Evolutionary conservation across 495 filamentous ascomycete species (phyloP), one percentile per base, ranked within the genome.

Genomic region (Hyaloscypha bicolor): DNA sequence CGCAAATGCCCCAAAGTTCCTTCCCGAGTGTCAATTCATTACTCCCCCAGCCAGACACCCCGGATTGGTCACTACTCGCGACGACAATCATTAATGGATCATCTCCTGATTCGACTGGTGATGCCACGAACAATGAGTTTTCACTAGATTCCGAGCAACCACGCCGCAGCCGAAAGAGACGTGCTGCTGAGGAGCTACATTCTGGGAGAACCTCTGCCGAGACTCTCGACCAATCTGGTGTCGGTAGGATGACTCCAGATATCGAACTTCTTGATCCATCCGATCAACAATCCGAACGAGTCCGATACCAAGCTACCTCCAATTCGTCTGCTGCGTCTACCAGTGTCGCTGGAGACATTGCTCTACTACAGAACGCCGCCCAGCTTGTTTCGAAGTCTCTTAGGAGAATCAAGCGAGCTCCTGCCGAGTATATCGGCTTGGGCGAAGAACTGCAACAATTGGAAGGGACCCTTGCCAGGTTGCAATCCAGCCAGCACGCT

Each of bases 361-460:
- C 42, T 4, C 42, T 4, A 48, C 16, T 48, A 19, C 42, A 48
- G 16, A 48, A 48, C 16, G 42, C 42, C 16, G 42, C 42, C 16
- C 42, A 48, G 16, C 42, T 48, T 48, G 42, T 48, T 4, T 48
- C 42, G 42, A 48, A 48, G 42, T 56, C 53, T 56, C 53, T 56
- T n/a, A 25, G 21, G 53, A 56, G 53, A 56, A 56, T 29, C 53
- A 29, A 25, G 21, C 53, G 21, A n/a, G 30, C 21, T 25, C 21
- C 53, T 29, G 53, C 22, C 0, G 22, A 29, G 21, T 56, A 25
- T 11, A 32, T 32, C 19, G 53, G 4, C 8, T 29, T 56, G 22
- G 21, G 30, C 53, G 53, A 59, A 59, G 56, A 32, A 35, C 56
- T 59, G 5, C 56, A 59, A 21, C 56, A 37, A 35, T 29, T 59